Conservation (phyloP, 768 basidiomycete genomes). For the Pulveroboletus frians region DNA sequence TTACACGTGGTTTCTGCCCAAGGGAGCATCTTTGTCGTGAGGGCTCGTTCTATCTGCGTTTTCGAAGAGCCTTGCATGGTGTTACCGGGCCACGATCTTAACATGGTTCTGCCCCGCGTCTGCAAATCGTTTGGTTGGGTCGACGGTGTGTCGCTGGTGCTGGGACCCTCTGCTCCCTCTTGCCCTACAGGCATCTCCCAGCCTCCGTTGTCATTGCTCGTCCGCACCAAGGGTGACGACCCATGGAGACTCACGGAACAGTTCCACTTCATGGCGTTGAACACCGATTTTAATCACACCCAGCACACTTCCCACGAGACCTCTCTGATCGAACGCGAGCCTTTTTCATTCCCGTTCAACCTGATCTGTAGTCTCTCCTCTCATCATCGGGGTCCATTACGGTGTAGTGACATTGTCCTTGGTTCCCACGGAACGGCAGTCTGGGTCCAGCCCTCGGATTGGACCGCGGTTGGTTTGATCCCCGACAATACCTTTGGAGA, state of each 20-base stretch:
- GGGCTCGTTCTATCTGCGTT: slow-evolving; percentile 53
- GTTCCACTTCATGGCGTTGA: slow-evolving; percentile 50
- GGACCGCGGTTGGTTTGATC: slow-evolving; percentile 36
- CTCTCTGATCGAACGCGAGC: slow-evolving; percentile 11
- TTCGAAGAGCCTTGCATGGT: slow-evolving; percentile 46
- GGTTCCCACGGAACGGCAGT: slow-evolving; percentile 54
- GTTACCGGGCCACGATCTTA: slow-evolving; percentile 10
- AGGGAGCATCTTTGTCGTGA: slow-evolving; percentile 48
- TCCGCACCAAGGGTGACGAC: slow-evolving; percentile 55
- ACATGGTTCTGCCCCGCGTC: slow-evolving; percentile 29
- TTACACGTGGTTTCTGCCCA: slow-evolving; percentile 47
- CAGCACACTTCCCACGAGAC: background rate
- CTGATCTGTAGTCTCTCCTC: slow-evolving; percentile 33
- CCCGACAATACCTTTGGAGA: slow-evolving; percentile 15
- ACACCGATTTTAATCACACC: slow-evolving; percentile 26
- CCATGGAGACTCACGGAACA: slow-evolving; percentile 50
- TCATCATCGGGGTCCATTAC: slow-evolving; percentile 43
- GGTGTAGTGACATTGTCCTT: slow-evolving; percentile 49
- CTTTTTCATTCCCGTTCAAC: slow-evolving; percentile 47
- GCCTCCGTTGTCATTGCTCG: slow-evolving; percentile 42
- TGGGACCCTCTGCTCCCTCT: slow-evolving; percentile 2
- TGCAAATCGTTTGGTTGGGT: slow-evolving; percentile 63
- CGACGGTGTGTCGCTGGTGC: slow-evolving; percentile 47
- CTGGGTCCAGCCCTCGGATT: slow-evolving; percentile 57
- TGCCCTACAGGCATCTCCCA: background rate